Percentiles rank a stretch among this genome's conserved stretches.
phyloP scores from a whole-genome alignment of 1,139 yeast species.

The Blastobotrys aristatus region DNA sequence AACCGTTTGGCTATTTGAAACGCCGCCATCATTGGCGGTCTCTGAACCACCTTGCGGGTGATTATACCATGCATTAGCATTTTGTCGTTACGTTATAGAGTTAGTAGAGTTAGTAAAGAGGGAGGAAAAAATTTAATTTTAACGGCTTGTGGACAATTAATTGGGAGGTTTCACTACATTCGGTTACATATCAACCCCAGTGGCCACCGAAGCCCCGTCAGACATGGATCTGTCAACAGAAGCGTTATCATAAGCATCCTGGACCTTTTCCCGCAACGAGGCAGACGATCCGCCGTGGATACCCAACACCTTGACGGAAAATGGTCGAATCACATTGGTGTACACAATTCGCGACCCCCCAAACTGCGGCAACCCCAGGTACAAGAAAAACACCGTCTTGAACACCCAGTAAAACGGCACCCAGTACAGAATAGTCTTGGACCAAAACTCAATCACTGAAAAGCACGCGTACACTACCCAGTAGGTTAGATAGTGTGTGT shows the following conservation, averaged over 20 bases:
- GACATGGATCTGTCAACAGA: conserved; percentile 18
- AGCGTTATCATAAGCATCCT: conserved; percentile 28
- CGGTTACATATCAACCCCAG: conserved; percentile 30
- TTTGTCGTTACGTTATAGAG: too few species aligned
- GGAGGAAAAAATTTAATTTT: not conserved
- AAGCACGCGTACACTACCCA: conserved; percentile 96
- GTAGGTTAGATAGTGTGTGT: conserved; percentile 82
- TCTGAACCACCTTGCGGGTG: not conserved
- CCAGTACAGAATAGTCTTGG: conserved; percentile 87
- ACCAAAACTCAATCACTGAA: conserved; percentile 93
- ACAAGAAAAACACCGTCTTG: conserved; percentile 83
- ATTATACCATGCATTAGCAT: too few species aligned
- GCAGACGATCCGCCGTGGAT: conserved; percentile 28
- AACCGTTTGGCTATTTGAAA: conserved; percentile 2
- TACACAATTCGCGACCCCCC: conserved; percentile 81
- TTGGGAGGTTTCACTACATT: not conserved
- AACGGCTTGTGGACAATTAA: not conserved
- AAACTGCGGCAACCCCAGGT: conserved; percentile 81
- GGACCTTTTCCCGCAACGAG: conserved; percentile 32
- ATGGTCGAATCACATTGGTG: conserved; percentile 60
- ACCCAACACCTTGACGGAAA: conserved; percentile 53
- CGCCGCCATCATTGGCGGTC: conserved; percentile 2
- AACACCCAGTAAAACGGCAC: conserved; percentile 93
- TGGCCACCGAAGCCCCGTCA: conserved; percentile 18
- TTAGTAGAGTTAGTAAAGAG: not conserved